Conservation (phyloP, 2,329 filamentous ascomycete species). For the Septoria petroselini region DNA sequence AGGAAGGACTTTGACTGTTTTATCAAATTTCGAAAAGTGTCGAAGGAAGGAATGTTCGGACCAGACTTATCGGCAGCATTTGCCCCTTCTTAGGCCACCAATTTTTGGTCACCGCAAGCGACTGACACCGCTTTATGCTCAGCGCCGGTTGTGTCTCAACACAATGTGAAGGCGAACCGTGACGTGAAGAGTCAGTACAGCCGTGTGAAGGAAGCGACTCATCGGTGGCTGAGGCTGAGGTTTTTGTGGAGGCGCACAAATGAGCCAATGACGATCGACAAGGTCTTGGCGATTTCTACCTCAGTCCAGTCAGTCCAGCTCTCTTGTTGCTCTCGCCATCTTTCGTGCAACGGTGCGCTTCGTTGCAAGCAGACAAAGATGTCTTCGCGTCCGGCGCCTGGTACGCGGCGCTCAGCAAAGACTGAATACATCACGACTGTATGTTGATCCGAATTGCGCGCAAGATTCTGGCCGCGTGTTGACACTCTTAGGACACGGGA, state of each 20-base stretch:
- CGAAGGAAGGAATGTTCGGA: conserved; percentile 5
- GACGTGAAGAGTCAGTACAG: too few species aligned
- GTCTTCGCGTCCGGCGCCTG: conserved; percentile 42
- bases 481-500: conserved; percentile 71
- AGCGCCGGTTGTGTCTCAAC: too few species aligned
- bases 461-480: conserved; percentile 1
- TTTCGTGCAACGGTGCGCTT: too few species aligned
- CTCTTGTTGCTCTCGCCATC: too few species aligned
- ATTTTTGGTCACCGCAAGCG: conserved; percentile 6
- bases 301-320: too few species aligned
- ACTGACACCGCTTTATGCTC: conserved; percentile 4
- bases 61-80: conserved; percentile 1
- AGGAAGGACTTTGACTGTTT: not conserved
- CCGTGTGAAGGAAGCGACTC: too few species aligned
- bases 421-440: conserved; percentile 98
- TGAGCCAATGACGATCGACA: too few species aligned
- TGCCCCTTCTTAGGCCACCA: not conserved
- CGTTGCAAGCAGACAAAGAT: conserved; percentile 13
- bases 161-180: too few species aligned
- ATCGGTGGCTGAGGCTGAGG: too few species aligned
- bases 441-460: conserved; percentile 26
- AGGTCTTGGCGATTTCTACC: too few species aligned
- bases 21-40: conserved; percentile 7
- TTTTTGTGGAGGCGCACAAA: too few species aligned
- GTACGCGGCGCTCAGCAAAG: conserved; percentile 62